Base-by-base conservation (phyloP, 371 early-diverging fungal genomes). In the Parasitella parasitica region DNA sequence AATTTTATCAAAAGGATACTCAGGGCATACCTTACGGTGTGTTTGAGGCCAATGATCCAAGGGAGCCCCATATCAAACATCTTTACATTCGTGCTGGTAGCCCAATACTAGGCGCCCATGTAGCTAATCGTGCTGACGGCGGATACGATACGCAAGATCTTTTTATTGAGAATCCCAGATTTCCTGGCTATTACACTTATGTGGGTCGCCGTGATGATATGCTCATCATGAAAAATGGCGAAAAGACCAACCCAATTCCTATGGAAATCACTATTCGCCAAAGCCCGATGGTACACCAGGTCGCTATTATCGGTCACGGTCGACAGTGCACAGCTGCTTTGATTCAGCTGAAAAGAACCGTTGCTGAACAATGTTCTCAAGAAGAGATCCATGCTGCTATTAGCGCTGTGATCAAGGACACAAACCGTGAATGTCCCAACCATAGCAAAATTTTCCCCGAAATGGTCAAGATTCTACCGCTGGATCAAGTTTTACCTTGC, bases 201-300 rank as follows among this genome's bases (percentile, higher is more conserved):
- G 9, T 56, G 4, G 73, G 80, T 8, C 65, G 80, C 13, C 60
- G 61, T 2, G 80, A 76, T 49, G 75, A 80, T 57, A 71, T 66
- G 0, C 32, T 77, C 13, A 54, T 71, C 18, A 72, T 76, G 75
- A 59, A 69, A 39, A 80, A 77, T 38, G 80, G 77, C 8, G 77
- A 80, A 60, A 80, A 80, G 61, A 72, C 73, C 1, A 77, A 75
- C 28, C 77, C 80, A 12, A 2, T 71, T 6, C 70, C 73, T 8
- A 75, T 80, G 58, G 80, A 80, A 62, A 53, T n/a, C 1, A 48
- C 54, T 1, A 67, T 80, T 8, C 61, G 63, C 8, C 41, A 43
- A 7, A 41, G 24, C 3, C 64, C 58, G 6, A n/a, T 75, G 28
- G 56, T 80, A 16, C 41, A 50, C 1, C 56, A 67, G n/a, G 66